Base-by-base conservation (phyloP, 163 green algal genomes). In the Scenedesmus sp. region DNA sequence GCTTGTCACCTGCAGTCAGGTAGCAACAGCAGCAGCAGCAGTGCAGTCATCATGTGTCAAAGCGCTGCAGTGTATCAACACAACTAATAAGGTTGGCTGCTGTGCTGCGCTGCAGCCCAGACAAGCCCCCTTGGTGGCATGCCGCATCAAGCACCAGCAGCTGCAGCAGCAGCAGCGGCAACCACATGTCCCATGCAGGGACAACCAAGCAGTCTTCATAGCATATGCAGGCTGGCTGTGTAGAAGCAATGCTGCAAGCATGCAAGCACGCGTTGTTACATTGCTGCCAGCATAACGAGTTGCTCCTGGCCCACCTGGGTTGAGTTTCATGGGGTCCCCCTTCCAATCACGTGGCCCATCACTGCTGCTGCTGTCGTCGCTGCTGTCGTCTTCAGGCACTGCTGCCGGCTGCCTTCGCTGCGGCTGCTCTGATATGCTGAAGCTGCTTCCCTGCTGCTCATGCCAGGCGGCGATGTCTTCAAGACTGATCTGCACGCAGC, bases 241-340 rank as follows among this genome's bases (percentile, higher is more conserved):
- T n/a, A 82, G 46, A 4, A 34, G 15, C 34, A 46, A 2, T 82
- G 20, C 3, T 54, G 10, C n/a, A 85, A 59, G 76, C 34, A 67
- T n/a, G 55, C 82, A 66, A 52, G 4, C 6, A 7, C 6, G 5
- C 2, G 70, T 52, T 79, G 23, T 13, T 10, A 13, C 66, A 46
- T 23, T 52, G 23, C 70, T 52, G 70, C 70, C 70, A 87, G 52
- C 82, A 73, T 87, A 18, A 46, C 34, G 34, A 46, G 34, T 46
- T 73, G 57, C 10, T 6, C 55, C 5, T 46, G 34, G 16, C 16
- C 46, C 18, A 90, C 85, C 95, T 13, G 96, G 96, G 20, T 97
- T 97, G 79, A 98, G 92, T 0, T 91, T 94, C 95, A 98, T 98
- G 0, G 96, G 95, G 9, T 98, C 97, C 0, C 97, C 97, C 89